A percentile compares a stretch with the other conserved stretches of the same genome.
Evolutionary conservation across 441 rosid species (phyloP).

Genomic region (Brassica hybrid): DNA sequence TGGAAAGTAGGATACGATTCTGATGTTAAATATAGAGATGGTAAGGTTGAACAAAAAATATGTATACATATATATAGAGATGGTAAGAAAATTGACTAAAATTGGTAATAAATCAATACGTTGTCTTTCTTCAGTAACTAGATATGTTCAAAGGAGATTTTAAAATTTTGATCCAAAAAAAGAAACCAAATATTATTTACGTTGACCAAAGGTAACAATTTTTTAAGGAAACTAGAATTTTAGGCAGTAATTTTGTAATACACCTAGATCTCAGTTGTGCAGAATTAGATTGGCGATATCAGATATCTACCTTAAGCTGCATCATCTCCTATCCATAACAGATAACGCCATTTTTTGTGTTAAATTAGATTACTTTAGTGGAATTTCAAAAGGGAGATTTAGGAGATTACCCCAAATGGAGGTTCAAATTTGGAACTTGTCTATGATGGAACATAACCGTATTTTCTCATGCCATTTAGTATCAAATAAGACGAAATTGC

Average conservation of each 20-base stretch:
- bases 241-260: background rate
- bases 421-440: no score
- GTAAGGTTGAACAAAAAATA: background rate
- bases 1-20: conserved; percentile 5
- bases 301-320: no score
- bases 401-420: no score
- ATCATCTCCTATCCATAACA: no score
- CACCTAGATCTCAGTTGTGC: no score
- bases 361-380: no score
- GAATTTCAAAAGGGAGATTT: background rate
- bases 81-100: background rate
- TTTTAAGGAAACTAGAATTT: background rate
- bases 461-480: no score
- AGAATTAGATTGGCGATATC: no score
- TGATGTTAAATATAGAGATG: background rate
- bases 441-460: no score
- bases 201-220: background rate
- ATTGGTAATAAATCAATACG: background rate
- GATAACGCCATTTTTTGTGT: no score
- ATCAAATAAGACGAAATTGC: no score
- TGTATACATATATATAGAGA: background rate
- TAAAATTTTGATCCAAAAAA: background rate
- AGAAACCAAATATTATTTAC: background rate
- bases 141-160: background rate
- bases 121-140: background rate